Base-by-base conservation (phyloP, 495 filamentous ascomycete species). In the Xylaria intraflava region DNA sequence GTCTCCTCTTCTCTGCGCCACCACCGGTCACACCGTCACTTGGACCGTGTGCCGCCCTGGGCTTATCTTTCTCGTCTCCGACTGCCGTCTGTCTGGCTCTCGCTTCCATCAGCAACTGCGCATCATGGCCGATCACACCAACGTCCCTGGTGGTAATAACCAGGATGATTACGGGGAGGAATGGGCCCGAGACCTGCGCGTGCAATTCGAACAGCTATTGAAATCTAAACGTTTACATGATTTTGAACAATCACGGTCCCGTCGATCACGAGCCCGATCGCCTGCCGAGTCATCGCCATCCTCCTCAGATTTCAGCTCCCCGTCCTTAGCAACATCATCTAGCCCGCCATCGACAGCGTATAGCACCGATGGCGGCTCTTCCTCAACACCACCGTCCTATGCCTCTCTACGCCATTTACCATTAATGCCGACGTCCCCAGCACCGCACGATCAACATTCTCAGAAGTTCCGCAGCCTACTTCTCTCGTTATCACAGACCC, bases 401-500 rank as follows among this genome's bases (percentile, higher is more conserved):
- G 79, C 82, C 2, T 81, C 83, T 11, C 65, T 87, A 17, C 81
- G 84, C 38, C 86, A 87, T 56, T 74, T 92, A 22, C 91, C 93
- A 38, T 86, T 87, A 58, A 78, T 95, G 31, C 90, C 93, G 5
- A 82, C 83, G 16, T 80, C 89, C 6, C 89, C 93, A 0, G 71
- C 76, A 16, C 44, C 71, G 17, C 76, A 84, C 57, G 88, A 94
- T 67, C 66, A 79, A 38, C 72, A 77, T 16, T 89, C 88, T 1
- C 73, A 88, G 24, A 92, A 88, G 58, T 96, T 97, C 65, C 83
- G 86, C 44, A 94, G 86, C 71, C 74, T 90, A 30, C 75, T 99
- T 4, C 76, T 90, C 43, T 83, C 86, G 3, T 71, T 97, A 8
- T 93, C 93, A 3, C 75, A 82, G 24, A 93, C 87, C 23, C 93